Evolutionary conservation across 768 basidiomycete genomes (phyloP).

Genomic region (Naganishia vaughanmartiniae): DNA sequence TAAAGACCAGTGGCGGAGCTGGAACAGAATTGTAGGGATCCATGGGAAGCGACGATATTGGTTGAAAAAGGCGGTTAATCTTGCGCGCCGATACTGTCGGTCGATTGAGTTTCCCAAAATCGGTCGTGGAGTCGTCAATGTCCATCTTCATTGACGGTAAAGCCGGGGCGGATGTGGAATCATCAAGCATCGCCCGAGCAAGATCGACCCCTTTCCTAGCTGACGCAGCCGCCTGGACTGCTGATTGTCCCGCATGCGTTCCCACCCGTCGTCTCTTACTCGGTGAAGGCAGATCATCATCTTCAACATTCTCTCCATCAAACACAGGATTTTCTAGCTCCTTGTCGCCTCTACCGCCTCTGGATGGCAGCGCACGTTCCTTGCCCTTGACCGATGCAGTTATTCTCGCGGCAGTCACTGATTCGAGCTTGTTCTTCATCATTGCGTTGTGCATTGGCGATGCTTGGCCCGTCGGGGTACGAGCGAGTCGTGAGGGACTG

Average conservation of each 20-base stretch:
- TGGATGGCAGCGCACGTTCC: not conserved
- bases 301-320: slow-evolving; percentile 5
- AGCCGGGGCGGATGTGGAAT: not conserved
- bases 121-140: not conserved
- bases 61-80: slow-evolving; percentile 8
- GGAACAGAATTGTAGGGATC: slow-evolving; percentile 6
- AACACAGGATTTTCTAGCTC: not conserved
- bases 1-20: slow-evolving; percentile 8
- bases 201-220: slow-evolving; percentile 20
- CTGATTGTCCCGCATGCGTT: not conserved
- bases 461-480: slow-evolving; percentile 9
- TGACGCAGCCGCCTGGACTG: not conserved
- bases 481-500: not conserved
- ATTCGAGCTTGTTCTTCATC: slow-evolving; percentile 11
- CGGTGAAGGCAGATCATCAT: slow-evolving; percentile 5
- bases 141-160: not conserved
- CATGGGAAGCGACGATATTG: not conserved
- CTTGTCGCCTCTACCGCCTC: not conserved
- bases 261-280: slow-evolving; percentile 12
- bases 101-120: not conserved
- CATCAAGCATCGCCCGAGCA: not conserved
- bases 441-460: slow-evolving; percentile 19
- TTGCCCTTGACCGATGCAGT: not conserved
- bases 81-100: slow-evolving; percentile 2
- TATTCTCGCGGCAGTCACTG: not conserved